phyloP scores from a whole-genome alignment of 352 stramenopile species.

The Thalassiosira livingstoniorum region DNA sequence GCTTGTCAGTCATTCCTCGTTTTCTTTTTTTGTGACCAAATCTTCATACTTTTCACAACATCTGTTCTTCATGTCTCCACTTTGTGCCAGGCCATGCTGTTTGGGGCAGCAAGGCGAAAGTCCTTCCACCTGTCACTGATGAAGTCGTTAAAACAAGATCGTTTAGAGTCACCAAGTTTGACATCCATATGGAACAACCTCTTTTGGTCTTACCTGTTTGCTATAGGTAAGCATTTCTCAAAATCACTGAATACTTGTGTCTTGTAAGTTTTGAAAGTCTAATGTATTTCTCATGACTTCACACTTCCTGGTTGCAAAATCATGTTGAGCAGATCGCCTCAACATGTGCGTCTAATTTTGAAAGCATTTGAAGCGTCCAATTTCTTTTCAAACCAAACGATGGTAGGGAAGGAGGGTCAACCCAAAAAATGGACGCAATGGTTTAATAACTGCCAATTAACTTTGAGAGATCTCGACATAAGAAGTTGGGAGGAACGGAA shows the following conservation, averaged over 20 bases:
- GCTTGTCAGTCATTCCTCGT: too few relatives aligned
- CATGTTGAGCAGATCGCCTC: slow-evolving; percentile 68
- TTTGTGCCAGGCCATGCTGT: slow-evolving; percentile 79
- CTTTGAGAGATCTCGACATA: slow-evolving; percentile 55
- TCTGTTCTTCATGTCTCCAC: too few relatives aligned
- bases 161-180: slow-evolving; percentile 45
- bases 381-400: slow-evolving; percentile 46
- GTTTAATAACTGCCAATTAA: slow-evolving; percentile 79
- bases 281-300: slow-evolving; percentile 4
- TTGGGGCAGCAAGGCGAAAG: slow-evolving; percentile 65
- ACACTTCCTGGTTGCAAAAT: background rate
- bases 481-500: slow-evolving; percentile 65
- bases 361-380: slow-evolving; percentile 63
- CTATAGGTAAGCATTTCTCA: slow-evolving; percentile 54
- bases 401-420: slow-evolving; percentile 22
- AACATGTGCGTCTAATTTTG: slow-evolving; percentile 75
- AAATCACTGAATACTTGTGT: background rate
- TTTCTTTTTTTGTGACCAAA: too few relatives aligned
- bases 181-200: slow-evolving; percentile 73
- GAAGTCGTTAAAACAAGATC: too few relatives aligned
- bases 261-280: background rate
- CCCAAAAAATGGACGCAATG: slow-evolving; percentile 59
- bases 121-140: slow-evolving; percentile 5
- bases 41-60: too few relatives aligned
- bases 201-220: slow-evolving; percentile 75